Evolutionary conservation across 1,139 yeast genomes (phyloP).

Genomic region (Nakaseomyces bracarensis): DNA sequence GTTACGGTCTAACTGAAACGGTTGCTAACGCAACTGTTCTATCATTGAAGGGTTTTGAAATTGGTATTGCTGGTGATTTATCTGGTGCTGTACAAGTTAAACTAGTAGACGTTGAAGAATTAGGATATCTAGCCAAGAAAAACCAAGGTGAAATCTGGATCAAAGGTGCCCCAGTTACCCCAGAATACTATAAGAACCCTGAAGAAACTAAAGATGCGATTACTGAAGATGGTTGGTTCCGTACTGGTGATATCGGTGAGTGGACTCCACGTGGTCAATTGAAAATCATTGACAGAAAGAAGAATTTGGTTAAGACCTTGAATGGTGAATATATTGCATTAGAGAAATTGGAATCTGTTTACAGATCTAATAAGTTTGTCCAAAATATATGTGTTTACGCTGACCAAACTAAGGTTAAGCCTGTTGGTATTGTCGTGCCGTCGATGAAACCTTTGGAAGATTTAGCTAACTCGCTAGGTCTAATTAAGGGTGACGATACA

Average conservation of each 20-base stretch:
- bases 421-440: constrained; percentile 85
- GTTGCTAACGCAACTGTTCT: constrained; percentile 77
- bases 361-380: constrained; percentile 75
- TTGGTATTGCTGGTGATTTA: constrained; percentile 73
- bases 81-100: constrained; percentile 80
- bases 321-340: constrained; percentile 98
- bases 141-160: constrained; percentile 89
- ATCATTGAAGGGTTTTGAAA: constrained; percentile 56
- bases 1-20: constrained; percentile 96
- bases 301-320: constrained; percentile 89
- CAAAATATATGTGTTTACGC: constrained; percentile 88
- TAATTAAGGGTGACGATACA: constrained; percentile 44
- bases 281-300: constrained; percentile 84
- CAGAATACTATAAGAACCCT: constrained; percentile 75
- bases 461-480: constrained; percentile 47
- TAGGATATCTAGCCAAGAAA: constrained; percentile 85
- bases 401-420: constrained; percentile 76
- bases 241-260: constrained; percentile 95
- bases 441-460: constrained; percentile 57
- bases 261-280: constrained; percentile 79
- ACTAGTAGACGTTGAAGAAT: constrained; percentile 84
- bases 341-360: constrained; percentile 79
- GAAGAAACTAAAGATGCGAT: constrained; percentile 74
- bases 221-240: constrained; percentile 77
- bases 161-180: constrained; percentile 62